Evolutionary conservation across 129 eudicot species (phyloP).

Genomic region (Pulicaria dysenterica): DNA sequence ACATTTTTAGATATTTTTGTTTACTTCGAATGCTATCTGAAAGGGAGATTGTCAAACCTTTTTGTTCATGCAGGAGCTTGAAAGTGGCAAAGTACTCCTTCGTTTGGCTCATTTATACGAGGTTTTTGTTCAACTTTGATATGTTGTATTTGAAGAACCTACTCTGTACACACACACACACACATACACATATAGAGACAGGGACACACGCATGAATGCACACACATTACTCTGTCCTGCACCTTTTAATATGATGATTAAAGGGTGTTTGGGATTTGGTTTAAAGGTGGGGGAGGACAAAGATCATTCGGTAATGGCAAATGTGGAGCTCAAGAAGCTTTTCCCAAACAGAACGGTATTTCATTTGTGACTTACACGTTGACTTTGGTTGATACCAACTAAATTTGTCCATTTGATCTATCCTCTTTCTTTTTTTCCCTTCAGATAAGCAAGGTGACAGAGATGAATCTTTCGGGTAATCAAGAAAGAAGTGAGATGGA

Average conservation of each 20-base stretch:
- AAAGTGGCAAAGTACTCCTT: conserved; percentile 74
- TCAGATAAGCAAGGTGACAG: conserved; percentile 80
- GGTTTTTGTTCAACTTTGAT: conserved; percentile 46
- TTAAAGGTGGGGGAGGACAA: conserved; percentile 82
- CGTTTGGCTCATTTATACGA: conserved; percentile 95
- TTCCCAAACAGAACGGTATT: conserved; percentile 74
- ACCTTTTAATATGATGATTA: conserved; percentile 11
- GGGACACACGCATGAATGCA: no score
- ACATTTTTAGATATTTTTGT: background rate
- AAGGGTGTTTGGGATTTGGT: conserved; percentile 28
- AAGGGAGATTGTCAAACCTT: background rate
- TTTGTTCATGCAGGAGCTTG: conserved; percentile 67
- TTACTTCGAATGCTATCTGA: conserved; percentile 5
- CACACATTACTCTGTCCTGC: background rate
- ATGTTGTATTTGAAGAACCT: background rate
- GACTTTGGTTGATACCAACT: background rate
- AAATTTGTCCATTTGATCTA: background rate
- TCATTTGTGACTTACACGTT: conserved; percentile 1
- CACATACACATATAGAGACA: no score
- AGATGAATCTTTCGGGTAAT: conserved; percentile 84
- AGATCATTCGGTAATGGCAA: conserved; percentile 68
- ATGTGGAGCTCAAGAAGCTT: conserved; percentile 81
- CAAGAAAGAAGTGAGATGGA: conserved; percentile 94
- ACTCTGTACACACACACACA: no score
- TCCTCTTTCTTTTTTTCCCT: background rate